A percentile compares a stretch with the other conserved stretches of the same genome.
These are phyloP conservation scores for Penicillium canariense DNA, from an alignment of 495 filamentous ascomycete species.

Conservation along the genomic window DNA sequence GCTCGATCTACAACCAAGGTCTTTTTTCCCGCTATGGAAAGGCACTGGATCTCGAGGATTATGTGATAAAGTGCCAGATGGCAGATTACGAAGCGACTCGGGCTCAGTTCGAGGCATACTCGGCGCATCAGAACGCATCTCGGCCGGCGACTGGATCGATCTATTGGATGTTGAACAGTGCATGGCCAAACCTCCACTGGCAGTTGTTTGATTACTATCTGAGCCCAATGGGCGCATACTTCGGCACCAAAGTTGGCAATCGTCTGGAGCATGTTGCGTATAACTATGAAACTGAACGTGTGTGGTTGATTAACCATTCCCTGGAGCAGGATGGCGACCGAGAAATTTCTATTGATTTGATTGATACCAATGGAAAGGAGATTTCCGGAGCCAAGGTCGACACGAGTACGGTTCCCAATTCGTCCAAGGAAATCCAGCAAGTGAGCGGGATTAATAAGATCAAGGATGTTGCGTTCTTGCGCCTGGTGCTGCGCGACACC, in stretches of 20 bases:
- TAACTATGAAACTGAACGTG: conserved; percentile 42
- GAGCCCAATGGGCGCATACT: conserved; percentile 56
- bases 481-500: conserved; percentile 41
- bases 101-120: conserved; percentile 58
- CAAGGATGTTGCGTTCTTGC: conserved; percentile 51
- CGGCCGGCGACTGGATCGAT: conserved; percentile 58
- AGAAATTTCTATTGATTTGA: conserved; percentile 44
- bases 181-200: conserved; percentile 66
- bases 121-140: conserved; percentile 47
- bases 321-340: conserved; percentile 41
- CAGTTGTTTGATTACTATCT: conserved; percentile 65
- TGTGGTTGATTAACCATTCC: conserved; percentile 59
- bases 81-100: conserved; percentile 64
- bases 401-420: conserved; percentile 18
- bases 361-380: conserved; percentile 45
- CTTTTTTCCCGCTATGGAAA: conserved; percentile 53
- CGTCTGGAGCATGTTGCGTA: conserved; percentile 57
- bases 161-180: conserved; percentile 70
- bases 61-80: conserved; percentile 54
- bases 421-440: conserved; percentile 25
- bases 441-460: conserved; percentile 32
- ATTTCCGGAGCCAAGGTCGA: conserved; percentile 29
- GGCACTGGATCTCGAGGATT: conserved; percentile 53
- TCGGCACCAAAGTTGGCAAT: conserved; percentile 54
- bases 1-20: conserved; percentile 55